These are phyloP conservation scores for Geosmithia putterillii DNA, from an alignment of 2,329 filamentous ascomycete species.

Conservation along the genomic window DNA sequence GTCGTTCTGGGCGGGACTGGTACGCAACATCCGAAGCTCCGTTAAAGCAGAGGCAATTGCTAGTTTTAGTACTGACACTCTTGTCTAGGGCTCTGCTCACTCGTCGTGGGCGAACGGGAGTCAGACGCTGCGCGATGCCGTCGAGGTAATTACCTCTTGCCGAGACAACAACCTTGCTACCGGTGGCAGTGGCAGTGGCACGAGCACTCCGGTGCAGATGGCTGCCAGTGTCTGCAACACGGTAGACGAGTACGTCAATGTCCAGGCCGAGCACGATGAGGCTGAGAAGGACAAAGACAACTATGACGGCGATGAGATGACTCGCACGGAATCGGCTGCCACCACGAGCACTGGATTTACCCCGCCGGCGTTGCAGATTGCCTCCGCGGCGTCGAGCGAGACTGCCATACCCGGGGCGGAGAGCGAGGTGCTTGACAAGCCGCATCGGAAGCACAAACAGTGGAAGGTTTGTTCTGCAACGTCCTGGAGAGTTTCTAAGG, in stretches of 20 bases:
- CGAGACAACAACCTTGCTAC: too few species aligned
- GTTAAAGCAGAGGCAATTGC: not conserved
- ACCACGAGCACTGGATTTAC: constrained; percentile 32
- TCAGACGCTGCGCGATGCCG: constrained; percentile 19
- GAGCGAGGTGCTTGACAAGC: constrained; percentile 48
- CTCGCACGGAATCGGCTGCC: constrained; percentile 20
- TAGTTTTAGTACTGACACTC: not conserved
- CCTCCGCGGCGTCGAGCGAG: too few species aligned
- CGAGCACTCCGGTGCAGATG: too few species aligned
- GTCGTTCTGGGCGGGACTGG: constrained; percentile 22
- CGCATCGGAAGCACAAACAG: constrained; percentile 62
- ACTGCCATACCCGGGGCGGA: constrained; percentile 49
- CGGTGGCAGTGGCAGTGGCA: too few species aligned
- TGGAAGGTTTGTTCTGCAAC: constrained; percentile 38
- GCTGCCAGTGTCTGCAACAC: too few species aligned
- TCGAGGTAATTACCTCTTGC: constrained; percentile 31
- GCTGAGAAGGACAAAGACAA: constrained; percentile 15
- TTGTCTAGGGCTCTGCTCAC: constrained; percentile 19
- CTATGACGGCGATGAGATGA: constrained; percentile 24
- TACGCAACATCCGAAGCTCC: constrained; percentile 4
- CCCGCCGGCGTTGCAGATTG: too few species aligned
- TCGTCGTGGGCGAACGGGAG: constrained; percentile 20
- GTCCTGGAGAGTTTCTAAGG: not conserved
- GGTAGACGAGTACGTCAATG: too few species aligned
- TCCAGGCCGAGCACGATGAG: too few species aligned